Base-by-base conservation (phyloP, 768 basidiomycete genomes). In the Asterophora parasitica region DNA sequence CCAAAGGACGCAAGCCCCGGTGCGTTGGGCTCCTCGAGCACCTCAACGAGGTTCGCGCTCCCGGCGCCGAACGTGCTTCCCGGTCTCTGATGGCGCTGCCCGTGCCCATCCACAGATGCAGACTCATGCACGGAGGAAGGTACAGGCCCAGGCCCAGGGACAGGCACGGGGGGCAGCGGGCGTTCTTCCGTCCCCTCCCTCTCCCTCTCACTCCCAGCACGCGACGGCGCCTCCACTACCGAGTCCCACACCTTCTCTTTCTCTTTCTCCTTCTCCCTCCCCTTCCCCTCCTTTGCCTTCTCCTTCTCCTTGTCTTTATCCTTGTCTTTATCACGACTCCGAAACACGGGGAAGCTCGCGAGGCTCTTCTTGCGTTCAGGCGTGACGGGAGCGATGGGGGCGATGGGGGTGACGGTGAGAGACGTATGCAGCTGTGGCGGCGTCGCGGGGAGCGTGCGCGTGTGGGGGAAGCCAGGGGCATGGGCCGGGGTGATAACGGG, bases 201-300 rank as follows among this genome's bases (percentile, higher is more conserved):
- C 44, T 36, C 28, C n/a, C 31, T 23, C 40, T 44, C 69, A 9
- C 75, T 75, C 12, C 73, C 64, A 23, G 75, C 72, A 16, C 75
- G 66, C 10, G 9, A 12, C 30, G 51, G 45, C 5, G 55, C 1
- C 32, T 33, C 34, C 10, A 23, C 41, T 17, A 27, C 40, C 13
- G 44, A 30, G 19, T 47, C 48, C 36, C 46, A 17, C 26, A 27
- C 41, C 33, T 27, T 39, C 44, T 38, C 44, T 27, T 38, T 39
- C 43, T 32, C 47, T 43, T 26, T 26, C 36, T 17, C 28, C 28
- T 42, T 42, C 34, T 49, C 50, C 34, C 43, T 41, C 41, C n/a
- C n/a, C n/a, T n/a, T n/a, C n/a, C n/a, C n/a, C n/a, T n/a, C 41
- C 33, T 27, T 39, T 40, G 33, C 44, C 16, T 38, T 39, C 43